Percentiles rank a stretch among this genome's conserved stretches.
Evolutionary conservation across 106 monocot genomes (phyloP).

Genomic region (Phalaenopsis aphrodite): DNA sequence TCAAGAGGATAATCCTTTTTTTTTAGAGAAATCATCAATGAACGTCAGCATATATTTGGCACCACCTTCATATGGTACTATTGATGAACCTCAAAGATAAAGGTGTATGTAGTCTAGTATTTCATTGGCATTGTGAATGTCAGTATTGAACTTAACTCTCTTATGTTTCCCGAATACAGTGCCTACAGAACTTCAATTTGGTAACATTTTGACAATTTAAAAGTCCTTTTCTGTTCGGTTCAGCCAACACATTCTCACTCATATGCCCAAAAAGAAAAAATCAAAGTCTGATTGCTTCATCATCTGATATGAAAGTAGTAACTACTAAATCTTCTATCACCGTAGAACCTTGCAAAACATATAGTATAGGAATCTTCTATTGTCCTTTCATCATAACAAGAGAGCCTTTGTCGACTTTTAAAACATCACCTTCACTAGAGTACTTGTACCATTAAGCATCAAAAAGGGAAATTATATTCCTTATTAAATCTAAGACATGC

Average conservation of each 20-base stretch:
- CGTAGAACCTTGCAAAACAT: too few species aligned
- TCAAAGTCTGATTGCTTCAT: background rate
- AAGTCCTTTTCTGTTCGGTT: background rate
- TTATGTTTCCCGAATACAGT: background rate
- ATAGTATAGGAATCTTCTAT: too few species aligned
- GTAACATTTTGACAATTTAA: background rate
- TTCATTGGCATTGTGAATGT: background rate
- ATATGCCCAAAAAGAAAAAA: constrained; percentile 2
- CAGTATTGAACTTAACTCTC: background rate
- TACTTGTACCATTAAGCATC: too few species aligned
- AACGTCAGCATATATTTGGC: background rate
- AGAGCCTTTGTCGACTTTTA: too few species aligned
- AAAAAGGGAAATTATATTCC: too few species aligned
- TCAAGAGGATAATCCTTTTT: background rate
- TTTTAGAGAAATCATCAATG: constrained; percentile 6
- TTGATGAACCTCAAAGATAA: background rate
- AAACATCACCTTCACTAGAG: too few species aligned
- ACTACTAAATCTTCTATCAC: too few species aligned
- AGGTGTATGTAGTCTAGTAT: background rate
- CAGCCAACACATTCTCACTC: background rate
- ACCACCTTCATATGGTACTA: background rate
- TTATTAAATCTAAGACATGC: too few species aligned
- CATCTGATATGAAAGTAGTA: background rate
- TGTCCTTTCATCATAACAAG: too few species aligned
- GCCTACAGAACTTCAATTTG: background rate